These are phyloP conservation scores for Lipomyces spencermartinsiae DNA, from an alignment of 805 yeast species.

Conservation along the genomic window DNA sequence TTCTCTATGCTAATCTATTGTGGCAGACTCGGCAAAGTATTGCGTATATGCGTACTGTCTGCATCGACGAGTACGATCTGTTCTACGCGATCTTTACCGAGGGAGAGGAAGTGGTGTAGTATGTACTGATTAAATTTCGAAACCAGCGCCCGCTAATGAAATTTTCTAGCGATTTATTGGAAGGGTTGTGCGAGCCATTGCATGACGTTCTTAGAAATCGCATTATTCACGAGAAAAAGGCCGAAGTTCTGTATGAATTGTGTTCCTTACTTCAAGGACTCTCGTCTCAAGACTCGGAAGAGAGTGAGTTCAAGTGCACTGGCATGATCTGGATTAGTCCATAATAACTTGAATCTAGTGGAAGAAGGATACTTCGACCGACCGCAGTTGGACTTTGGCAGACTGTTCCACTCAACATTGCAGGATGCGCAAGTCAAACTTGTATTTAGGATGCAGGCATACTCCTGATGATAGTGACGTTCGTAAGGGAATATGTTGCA, in stretches of 20 bases:
- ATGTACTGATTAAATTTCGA: background rate
- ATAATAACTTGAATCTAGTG: slow-evolving; percentile 9
- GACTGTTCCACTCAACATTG: slow-evolving; percentile 70
- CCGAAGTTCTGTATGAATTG: slow-evolving; percentile 74
- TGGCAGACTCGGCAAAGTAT: slow-evolving; percentile 62
- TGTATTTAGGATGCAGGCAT: slow-evolving; percentile 77
- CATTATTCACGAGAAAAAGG: slow-evolving; percentile 72
- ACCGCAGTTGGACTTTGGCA: slow-evolving; percentile 56
- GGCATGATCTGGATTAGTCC: background rate
- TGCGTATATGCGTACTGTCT: slow-evolving; percentile 62
- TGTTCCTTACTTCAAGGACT: slow-evolving; percentile 61
- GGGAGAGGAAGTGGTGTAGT: slow-evolving; percentile 50
- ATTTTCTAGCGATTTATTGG: slow-evolving; percentile 56
- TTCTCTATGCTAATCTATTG: background rate
- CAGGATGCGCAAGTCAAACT: slow-evolving; percentile 81
- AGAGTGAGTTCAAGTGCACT: slow-evolving; percentile 5
- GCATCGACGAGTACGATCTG: slow-evolving; percentile 65
- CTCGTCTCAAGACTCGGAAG: slow-evolving; percentile 43
- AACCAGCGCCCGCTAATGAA: slow-evolving; percentile 7
- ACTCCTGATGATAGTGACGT: slow-evolving; percentile 40
- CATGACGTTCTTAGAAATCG: slow-evolving; percentile 72
- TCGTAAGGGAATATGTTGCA: background rate
- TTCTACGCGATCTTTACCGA: slow-evolving; percentile 61
- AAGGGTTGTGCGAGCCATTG: slow-evolving; percentile 72
- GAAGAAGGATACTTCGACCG: slow-evolving; percentile 38